Conservation (phyloP, 768 basidiomycete genomes). For the Epithele typhae region DNA sequence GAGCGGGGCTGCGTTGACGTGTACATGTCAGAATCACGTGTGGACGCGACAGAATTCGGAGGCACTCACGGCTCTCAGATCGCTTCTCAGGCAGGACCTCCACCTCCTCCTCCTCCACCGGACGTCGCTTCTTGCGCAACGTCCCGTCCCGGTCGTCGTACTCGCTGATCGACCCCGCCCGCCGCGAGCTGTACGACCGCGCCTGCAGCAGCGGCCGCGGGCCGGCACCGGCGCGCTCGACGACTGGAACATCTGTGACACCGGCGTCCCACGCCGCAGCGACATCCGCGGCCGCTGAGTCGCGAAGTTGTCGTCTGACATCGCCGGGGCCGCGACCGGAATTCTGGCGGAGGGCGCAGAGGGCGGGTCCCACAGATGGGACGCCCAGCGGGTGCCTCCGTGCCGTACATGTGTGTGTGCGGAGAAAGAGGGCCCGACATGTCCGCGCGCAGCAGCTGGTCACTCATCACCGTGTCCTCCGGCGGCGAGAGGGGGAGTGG, state of each 20-base stretch:
- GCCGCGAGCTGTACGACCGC: constrained; percentile 55
- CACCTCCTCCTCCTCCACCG: constrained; percentile 24
- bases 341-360: constrained; percentile 27
- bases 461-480: constrained; percentile 21
- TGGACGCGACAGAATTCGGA: constrained; percentile 10
- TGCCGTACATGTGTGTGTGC: constrained; percentile 46
- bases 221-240: constrained; percentile 63
- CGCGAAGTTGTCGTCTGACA: constrained; percentile 35
- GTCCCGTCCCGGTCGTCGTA: constrained; percentile 69
- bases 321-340: constrained; percentile 32
- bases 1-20: constrained; percentile 45
- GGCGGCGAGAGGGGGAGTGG: constrained; percentile 55
- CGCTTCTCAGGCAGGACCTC: constrained; percentile 18
- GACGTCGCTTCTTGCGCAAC: constrained; percentile 56
- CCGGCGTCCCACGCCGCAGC: constrained; percentile 35
- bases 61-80: constrained; percentile 19
- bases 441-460: constrained; percentile 17
- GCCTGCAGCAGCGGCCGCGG: constrained; percentile 40
- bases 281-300: constrained; percentile 36
- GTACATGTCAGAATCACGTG: constrained; percentile 27
- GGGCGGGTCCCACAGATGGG: constrained; percentile 59
- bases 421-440: constrained; percentile 48
- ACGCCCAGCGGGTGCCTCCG: constrained; percentile 54
- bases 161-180: constrained; percentile 60
- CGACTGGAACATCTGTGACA: constrained; percentile 60